Conservation (phyloP, 2,329 filamentous ascomycete species). For the Ophioceras dolichostomum region DNA sequence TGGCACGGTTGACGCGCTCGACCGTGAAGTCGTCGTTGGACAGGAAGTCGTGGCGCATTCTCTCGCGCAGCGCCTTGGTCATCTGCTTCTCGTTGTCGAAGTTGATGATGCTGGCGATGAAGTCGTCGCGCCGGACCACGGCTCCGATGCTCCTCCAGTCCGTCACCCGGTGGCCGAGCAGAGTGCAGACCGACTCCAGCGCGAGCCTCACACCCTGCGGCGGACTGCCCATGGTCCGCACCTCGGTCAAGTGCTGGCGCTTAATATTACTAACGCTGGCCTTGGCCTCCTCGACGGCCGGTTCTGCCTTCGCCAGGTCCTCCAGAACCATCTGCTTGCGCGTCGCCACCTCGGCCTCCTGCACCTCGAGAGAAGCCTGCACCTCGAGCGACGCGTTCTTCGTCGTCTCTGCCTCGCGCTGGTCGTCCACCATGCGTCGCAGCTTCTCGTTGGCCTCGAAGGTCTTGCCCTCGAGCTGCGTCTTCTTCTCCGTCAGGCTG, state of each 20-base stretch:
- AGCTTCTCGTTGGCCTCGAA: constrained; percentile 94
- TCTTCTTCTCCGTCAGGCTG: constrained; percentile 90
- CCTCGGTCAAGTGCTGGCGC: constrained; percentile 91
- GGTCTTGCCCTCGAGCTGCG: constrained; percentile 85
- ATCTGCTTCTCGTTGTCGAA: constrained; percentile 95
- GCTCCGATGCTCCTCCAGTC: constrained; percentile 88
- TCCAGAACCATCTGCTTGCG: constrained; percentile 74
- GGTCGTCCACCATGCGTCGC: constrained; percentile 92
- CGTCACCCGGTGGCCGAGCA: constrained; percentile 76
- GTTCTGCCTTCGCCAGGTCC: constrained; percentile 84
- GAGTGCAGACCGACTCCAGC: constrained; percentile 88
- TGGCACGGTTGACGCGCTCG: constrained; percentile 90
- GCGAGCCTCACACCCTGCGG: constrained; percentile 84
- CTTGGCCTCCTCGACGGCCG: constrained; percentile 84
- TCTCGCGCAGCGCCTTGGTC: constrained; percentile 68
- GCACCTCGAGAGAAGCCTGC: constrained; percentile 73
- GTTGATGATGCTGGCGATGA: constrained; percentile 94
- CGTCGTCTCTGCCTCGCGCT: constrained; percentile 84
- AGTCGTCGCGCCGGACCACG: constrained; percentile 84
- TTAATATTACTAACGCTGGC: constrained; percentile 98
- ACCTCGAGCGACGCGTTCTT: constrained; percentile 83
- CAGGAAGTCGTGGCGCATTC: constrained; percentile 88
- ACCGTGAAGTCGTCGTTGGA: constrained; percentile 93
- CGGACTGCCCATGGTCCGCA: constrained; percentile 90
- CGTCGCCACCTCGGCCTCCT: constrained; percentile 75